Evolutionary conservation across 2,329 filamentous ascomycete species (phyloP).

Genomic region (Scedosporium boydii): DNA sequence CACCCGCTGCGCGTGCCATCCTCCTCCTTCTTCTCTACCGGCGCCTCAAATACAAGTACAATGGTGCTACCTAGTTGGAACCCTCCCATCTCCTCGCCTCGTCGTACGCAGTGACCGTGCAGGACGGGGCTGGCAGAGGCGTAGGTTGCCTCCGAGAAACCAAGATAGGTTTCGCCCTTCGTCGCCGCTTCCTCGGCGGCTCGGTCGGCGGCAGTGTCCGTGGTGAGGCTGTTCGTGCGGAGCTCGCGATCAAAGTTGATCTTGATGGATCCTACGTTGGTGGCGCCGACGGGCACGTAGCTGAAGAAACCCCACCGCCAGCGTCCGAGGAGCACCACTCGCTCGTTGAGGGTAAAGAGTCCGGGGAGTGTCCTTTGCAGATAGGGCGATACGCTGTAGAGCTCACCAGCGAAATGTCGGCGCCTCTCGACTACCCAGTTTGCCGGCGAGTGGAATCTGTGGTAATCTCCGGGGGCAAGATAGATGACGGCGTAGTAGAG

Average conservation of each 20-base stretch:
- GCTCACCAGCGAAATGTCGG: slow-evolving; percentile 94
- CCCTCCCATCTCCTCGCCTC: slow-evolving; percentile 95
- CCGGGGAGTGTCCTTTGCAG: slow-evolving; percentile 86
- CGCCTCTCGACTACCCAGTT: slow-evolving; percentile 92
- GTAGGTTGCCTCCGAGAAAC: slow-evolving; percentile 89
- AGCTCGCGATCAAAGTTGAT: slow-evolving; percentile 95
- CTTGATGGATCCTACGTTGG: slow-evolving; percentile 93
- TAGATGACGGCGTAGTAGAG: slow-evolving; percentile 95
- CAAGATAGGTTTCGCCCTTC: slow-evolving; percentile 74
- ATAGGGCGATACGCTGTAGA: slow-evolving; percentile 92
- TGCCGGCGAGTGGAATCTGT: slow-evolving; percentile 92
- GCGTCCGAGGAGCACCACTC: slow-evolving; percentile 82
- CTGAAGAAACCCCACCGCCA: slow-evolving; percentile 98
- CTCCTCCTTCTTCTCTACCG: slow-evolving; percentile 37
- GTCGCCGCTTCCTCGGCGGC: slow-evolving; percentile 71
- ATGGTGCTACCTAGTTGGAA: slow-evolving; percentile 94
- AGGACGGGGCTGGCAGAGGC: slow-evolving; percentile 66
- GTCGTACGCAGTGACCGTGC: slow-evolving; percentile 70
- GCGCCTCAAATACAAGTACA: slow-evolving; percentile 89
- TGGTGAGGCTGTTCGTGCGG: slow-evolving; percentile 82
- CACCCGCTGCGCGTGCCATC: slow-evolving; percentile 56
- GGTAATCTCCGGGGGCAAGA: slow-evolving; percentile 93
- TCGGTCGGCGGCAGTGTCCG: slow-evolving; percentile 82
- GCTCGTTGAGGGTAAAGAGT: slow-evolving; percentile 92
- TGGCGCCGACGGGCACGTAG: slow-evolving; percentile 90